A percentile compares a stretch with the other conserved stretches of the same genome.
These are phyloP conservation scores for Trichosporon sp. DNA, from an alignment of 1,284 basidiomycete species.

Conservation along the genomic window DNA sequence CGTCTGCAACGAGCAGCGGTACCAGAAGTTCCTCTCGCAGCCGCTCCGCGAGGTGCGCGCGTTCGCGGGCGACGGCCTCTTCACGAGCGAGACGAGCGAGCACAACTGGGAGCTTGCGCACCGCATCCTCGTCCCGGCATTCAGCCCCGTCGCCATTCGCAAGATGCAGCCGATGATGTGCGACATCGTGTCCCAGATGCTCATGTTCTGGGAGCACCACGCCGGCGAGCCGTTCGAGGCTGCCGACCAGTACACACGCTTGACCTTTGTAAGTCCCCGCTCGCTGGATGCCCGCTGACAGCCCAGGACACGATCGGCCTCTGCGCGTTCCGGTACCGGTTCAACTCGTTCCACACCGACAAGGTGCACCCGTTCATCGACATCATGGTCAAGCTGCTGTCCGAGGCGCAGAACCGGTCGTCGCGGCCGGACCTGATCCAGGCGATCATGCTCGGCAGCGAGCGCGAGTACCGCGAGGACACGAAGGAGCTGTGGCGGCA, in stretches of 20 bases:
- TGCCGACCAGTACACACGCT: constrained; percentile 15
- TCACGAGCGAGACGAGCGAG: constrained; percentile 51
- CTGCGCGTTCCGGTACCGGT: constrained; percentile 52
- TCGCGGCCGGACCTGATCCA: constrained; percentile 10
- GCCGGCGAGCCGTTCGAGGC: constrained; percentile 22
- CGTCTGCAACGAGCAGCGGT: constrained; percentile 53
- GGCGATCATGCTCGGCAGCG: constrained; percentile 4
- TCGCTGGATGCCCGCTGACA: background rate
- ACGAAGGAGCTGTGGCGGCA: constrained; percentile 13
- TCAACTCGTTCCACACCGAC: constrained; percentile 36
- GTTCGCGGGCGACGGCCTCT: constrained; percentile 52
- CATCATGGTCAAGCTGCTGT: constrained; percentile 18
- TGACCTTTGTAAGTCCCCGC: constrained; percentile 14
- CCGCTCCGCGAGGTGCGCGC: constrained; percentile 51
- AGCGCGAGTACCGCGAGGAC: constrained; percentile 11
- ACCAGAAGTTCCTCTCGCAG: constrained; percentile 51
- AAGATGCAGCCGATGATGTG: constrained; percentile 54
- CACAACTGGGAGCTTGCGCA: constrained; percentile 54
- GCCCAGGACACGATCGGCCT: constrained; percentile 26
- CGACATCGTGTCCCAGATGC: constrained; percentile 55
- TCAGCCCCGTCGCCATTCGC: constrained; percentile 53
- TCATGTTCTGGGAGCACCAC: constrained; percentile 30
- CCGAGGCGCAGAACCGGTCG: constrained; percentile 9
- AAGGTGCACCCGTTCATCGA: constrained; percentile 52
- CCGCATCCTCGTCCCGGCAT: constrained; percentile 57